Conservation (phyloP, 192 early-diverging fungal genomes). For the Gaertneriomyces sp. region DNA sequence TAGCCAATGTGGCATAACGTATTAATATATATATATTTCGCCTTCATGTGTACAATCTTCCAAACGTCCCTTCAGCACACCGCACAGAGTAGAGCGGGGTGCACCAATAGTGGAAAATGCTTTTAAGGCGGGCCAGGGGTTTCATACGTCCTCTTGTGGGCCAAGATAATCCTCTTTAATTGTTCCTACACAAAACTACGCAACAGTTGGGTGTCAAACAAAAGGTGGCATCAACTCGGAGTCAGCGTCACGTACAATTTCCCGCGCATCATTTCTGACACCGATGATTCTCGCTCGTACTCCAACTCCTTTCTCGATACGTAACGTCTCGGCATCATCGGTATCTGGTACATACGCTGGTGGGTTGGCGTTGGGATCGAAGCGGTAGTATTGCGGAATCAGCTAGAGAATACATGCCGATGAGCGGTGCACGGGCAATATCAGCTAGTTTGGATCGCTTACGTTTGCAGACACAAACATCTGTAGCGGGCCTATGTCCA, state of each 20-base stretch:
- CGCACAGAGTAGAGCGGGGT: too few relatives aligned
- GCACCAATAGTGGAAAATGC: too few relatives aligned
- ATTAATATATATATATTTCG: too few relatives aligned
- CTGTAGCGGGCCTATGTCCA: constrained; percentile 79
- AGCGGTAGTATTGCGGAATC: constrained; percentile 30
- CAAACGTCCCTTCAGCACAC: too few relatives aligned
- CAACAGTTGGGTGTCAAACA: neutral
- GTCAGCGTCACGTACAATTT: constrained; percentile 71
- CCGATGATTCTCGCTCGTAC: constrained; percentile 89
- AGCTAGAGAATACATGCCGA: neutral
- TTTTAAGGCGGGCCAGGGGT: too few relatives aligned
- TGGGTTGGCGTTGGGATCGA: constrained; percentile 83
- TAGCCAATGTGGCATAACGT: too few relatives aligned
- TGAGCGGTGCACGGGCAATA: neutral
- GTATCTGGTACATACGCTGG: constrained; percentile 79
- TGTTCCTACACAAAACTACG: constrained; percentile 86
- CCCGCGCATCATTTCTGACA: constrained; percentile 82
- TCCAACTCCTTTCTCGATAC: constrained; percentile 81
- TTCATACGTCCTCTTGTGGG: constrained; percentile 20
- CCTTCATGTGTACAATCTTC: too few relatives aligned
- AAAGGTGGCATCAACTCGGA: neutral
- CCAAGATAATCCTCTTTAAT: constrained; percentile 98
- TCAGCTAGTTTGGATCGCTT: constrained; percentile 13
- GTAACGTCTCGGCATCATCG: constrained; percentile 44
- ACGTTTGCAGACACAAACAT: constrained; percentile 18